These are phyloP conservation scores for Pythium volutum DNA, from an alignment of 352 stramenopile genomes.

Conservation along the genomic window DNA sequence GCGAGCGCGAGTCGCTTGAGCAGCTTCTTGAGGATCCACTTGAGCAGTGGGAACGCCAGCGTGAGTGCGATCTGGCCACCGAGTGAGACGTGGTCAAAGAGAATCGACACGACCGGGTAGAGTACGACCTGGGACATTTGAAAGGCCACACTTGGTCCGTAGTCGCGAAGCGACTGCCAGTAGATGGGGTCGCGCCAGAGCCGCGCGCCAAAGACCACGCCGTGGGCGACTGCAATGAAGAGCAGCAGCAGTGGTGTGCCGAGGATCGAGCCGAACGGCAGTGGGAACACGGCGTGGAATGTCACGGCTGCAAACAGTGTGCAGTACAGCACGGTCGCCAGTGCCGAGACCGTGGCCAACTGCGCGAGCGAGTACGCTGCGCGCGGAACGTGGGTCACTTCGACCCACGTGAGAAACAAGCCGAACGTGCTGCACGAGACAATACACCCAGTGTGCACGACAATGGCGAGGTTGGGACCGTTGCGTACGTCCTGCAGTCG, in stretches of 20 bases:
- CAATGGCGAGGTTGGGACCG: conserved; percentile 4
- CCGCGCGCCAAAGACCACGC: not conserved
- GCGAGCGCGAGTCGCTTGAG: not conserved
- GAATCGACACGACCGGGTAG: conserved; percentile 16
- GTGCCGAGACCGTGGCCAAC: not conserved
- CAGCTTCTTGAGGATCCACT: conserved; percentile 13
- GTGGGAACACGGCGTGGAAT: not conserved
- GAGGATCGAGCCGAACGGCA: conserved; percentile 7
- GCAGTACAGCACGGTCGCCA: not conserved
- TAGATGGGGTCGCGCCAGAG: conserved; percentile 6
- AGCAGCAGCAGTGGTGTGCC: not conserved
- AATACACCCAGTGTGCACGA: not conserved
- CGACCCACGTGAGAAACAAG: conserved; percentile 16
- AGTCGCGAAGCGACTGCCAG: not conserved
- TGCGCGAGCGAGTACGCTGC: conserved; percentile 12
- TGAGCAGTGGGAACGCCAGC: conserved; percentile 14
- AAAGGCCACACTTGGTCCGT: conserved; percentile 1
- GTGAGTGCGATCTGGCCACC: conserved; percentile 11
- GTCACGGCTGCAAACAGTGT: not conserved
- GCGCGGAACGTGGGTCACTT: conserved; percentile 10
- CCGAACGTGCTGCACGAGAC: conserved; percentile 6
- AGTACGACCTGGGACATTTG: conserved; percentile 9
- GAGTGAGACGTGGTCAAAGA: conserved; percentile 7
- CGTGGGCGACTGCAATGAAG: not conserved
- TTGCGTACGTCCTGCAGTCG: not conserved